Evolutionary conservation across 1,284 basidiomycete species (phyloP), one percentile per base, ranked within the genome.

Genomic region (Schizopora paradoxa): DNA sequence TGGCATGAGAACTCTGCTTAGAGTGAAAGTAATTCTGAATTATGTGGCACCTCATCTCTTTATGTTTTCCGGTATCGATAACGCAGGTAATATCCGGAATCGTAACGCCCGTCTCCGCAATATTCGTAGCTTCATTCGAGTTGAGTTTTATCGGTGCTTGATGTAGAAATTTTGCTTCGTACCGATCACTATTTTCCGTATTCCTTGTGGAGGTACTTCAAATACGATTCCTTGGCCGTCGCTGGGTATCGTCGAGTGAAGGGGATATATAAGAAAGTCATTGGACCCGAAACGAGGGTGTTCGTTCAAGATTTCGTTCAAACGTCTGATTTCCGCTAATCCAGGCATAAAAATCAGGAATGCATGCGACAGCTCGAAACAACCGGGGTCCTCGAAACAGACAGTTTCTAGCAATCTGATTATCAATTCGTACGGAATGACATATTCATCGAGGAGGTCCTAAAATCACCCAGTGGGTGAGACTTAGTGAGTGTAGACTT

Each of bases 31-130:
- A 26, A 3, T 25, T 21, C 47, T 6, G 25, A 35, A 27, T 7
- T 8, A 28, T 7, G 4, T 54, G 57, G 45, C 53, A 86, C 84
- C 86, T 79, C 86, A 95, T 94, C 67, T 92, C 86, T 52, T 89
- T 77, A 61, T 99, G 94, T 61, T 92, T 94, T 39, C 96, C 96
- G 0, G 84, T 81, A 62, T 99, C 96, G 47, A 99, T 94, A 10
- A 99, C 96, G 57, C 93, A 95, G 2, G 95, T 98, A 48, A 98
- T 91, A 58, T 99, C 96, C 4, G 95, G 95, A 48, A 99, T 98
- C 0, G 95, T 99, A 49, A 99, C 89, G 62, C 95, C 95, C 11
- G 91, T 96, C 62, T 96, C 91, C 22, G 89, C 82, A 54, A 90
- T 86, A 56, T 87, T 89, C 5, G 81, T 87, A 5, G 83, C 82